Base-by-base conservation (phyloP, 139 green algal species). In the Zygnema circumcarinatum region DNA sequence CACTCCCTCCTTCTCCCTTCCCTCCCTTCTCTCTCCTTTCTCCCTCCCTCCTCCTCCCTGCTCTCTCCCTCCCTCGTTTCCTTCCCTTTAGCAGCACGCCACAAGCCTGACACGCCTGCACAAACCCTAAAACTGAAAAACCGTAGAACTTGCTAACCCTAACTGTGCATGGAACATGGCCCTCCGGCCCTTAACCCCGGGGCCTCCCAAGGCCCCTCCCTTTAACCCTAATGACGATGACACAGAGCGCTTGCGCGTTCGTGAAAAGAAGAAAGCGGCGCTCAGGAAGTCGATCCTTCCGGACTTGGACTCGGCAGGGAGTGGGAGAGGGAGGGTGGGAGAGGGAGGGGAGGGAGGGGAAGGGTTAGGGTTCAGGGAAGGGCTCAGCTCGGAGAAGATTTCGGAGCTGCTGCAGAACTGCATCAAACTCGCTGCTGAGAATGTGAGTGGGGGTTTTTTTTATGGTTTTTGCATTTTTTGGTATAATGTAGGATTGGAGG, bases 371-470 rank as follows among this genome's bases (percentile, higher is more conserved):
- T 11, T 25, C 22, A 76, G 38, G 25, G 39, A 80, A 22, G 85
- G 83, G 16, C 31, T 90, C 38, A 89, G 33, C 39, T 22, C 22
- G 20, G 54, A 87, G 31, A n/a, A 20, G 81, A 74, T 95, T 1
- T 2, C 88, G 36, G 81, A 86, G 20, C 87, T 96, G 42, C 94
- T 94, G 76, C 74, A 89, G 21, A 94, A 96, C 81, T 96, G 94
- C 89, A 92, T 98, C 62, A 97, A 96, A 87, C 92, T 98, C 22
- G 95, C 95, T 3, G 90, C 88, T 62, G 92, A 94, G 69, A 94
- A 94, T 83, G 86, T 92, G 93, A 93, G 86, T 1, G n/a, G n/a
- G n/a, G n/a, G n/a, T n/a, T n/a, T n/a, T n/a, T n/a, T n/a, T n/a
- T n/a, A n/a, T n/a, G 36, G 11, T 36, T 31, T 35, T 69, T 33